These are phyloP conservation scores for Neolentinus lepideus DNA, from an alignment of 1,284 basidiomycete species.

Conservation along the genomic window DNA sequence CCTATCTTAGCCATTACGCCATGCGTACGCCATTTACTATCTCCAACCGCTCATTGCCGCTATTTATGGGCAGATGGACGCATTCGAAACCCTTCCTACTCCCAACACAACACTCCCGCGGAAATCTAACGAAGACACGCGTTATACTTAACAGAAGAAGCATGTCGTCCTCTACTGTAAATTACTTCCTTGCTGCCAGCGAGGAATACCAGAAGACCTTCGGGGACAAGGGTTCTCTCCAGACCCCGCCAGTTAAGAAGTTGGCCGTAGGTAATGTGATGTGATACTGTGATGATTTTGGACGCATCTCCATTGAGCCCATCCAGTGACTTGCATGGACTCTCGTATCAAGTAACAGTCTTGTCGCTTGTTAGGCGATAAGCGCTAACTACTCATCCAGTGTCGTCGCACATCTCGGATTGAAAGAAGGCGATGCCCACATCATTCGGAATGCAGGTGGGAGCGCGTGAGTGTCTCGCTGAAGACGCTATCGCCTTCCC, in stretches of 20 bases:
- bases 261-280: slow-evolving; percentile 32
- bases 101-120: not conserved
- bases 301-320: not conserved
- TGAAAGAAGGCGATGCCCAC: slow-evolving; percentile 61
- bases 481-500: not conserved
- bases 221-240: slow-evolving; percentile 35
- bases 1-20: not conserved
- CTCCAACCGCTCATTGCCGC: not conserved
- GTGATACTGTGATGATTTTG: not conserved
- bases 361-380: not conserved
- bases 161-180: slow-evolving; percentile 16
- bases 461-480: slow-evolving; percentile 36
- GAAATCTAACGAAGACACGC: not conserved
- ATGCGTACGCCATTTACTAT: not conserved
- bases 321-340: slow-evolving; percentile 63
- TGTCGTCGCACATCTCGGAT: slow-evolving; percentile 49
- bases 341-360: slow-evolving; percentile 41
- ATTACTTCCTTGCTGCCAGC: slow-evolving; percentile 27
- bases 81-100: not conserved
- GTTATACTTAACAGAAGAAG: not conserved
- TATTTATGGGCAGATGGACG: not conserved
- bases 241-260: slow-evolving; percentile 45
- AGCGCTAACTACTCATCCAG: slow-evolving; percentile 23
- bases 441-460: slow-evolving; percentile 66
- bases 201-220: slow-evolving; percentile 34